Evolutionary conservation across 495 filamentous ascomycete genomes (phyloP).

Genomic region (Diplogelasinospora grovesii): DNA sequence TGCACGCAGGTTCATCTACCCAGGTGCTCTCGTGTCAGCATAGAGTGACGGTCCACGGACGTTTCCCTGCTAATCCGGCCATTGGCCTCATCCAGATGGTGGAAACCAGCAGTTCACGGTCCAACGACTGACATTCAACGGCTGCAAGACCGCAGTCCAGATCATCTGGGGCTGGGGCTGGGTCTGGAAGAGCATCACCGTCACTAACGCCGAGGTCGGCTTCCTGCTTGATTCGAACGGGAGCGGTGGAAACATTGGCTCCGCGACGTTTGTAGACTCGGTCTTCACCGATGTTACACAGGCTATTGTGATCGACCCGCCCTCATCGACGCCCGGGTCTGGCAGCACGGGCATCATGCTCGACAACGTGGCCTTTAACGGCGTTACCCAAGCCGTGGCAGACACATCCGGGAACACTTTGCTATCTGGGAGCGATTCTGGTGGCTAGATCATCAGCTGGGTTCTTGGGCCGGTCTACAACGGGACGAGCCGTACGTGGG

Average conservation of each 20-base stretch:
- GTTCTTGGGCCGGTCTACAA: not conserved
- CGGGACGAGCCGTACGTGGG: no score
- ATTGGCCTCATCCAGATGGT: no score
- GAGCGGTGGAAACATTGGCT: no score
- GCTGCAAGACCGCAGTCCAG: slow-evolving; percentile 73
- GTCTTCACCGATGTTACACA: slow-evolving; percentile 59
- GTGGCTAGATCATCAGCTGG: slow-evolving; percentile 36
- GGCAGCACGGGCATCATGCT: slow-evolving; percentile 68
- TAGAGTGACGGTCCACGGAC: no score
- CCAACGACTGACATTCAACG: slow-evolving; percentile 78
- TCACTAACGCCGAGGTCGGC: slow-evolving; percentile 69
- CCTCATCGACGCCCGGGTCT: slow-evolving; percentile 55
- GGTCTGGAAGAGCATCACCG: slow-evolving; percentile 68
- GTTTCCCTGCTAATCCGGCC: no score
- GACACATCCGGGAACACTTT: slow-evolving; percentile 38
- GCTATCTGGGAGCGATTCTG: slow-evolving; percentile 30
- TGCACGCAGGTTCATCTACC: no score
- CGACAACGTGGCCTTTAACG: slow-evolving; percentile 64
- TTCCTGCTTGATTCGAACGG: slow-evolving; percentile 67
- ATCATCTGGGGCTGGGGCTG: slow-evolving; percentile 92
- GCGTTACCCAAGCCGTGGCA: slow-evolving; percentile 49
- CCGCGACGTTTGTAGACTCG: slow-evolving; percentile 73
- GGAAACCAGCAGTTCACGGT: slow-evolving; percentile 89
- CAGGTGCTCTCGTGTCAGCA: no score
- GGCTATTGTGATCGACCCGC: slow-evolving; percentile 56